Evolutionary conservation across 2,329 filamentous ascomycete genomes (phyloP).

Genomic region (Sarocladium brachiariae): DNA sequence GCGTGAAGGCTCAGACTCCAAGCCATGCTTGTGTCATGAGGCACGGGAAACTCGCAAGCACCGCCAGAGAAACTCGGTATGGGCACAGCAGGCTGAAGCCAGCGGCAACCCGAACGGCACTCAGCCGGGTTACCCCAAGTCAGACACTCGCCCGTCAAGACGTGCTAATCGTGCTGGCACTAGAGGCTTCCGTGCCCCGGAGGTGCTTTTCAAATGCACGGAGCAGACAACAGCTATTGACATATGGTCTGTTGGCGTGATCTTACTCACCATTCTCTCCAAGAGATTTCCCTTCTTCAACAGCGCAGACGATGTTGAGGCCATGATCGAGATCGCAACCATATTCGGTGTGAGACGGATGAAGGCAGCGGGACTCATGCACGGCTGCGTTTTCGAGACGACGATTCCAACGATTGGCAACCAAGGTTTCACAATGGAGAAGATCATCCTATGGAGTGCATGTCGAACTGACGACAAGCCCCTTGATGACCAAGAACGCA

Average conservation of each 20-base stretch:
- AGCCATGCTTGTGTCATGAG: slow-evolving; percentile 77
- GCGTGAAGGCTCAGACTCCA: slow-evolving; percentile 66
- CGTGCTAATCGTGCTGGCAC: slow-evolving; percentile 93
- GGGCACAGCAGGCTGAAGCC: slow-evolving; percentile 38
- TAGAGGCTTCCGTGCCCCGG: slow-evolving; percentile 88
- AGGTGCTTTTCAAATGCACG: slow-evolving; percentile 95
- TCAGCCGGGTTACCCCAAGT: slow-evolving; percentile 73
- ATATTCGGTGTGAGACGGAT: slow-evolving; percentile 86
- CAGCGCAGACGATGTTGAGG: slow-evolving; percentile 94
- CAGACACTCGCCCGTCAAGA: slow-evolving; percentile 78
- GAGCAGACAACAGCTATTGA: slow-evolving; percentile 91
- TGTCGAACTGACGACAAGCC: slow-evolving; percentile 57
- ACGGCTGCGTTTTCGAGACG: slow-evolving; percentile 88
- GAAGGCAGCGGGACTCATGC: slow-evolving; percentile 72
- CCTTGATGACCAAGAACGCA: slow-evolving; percentile 60
- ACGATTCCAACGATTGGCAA: slow-evolving; percentile 86
- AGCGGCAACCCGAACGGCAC: slow-evolving; percentile 20
- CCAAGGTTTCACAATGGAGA: slow-evolving; percentile 79
- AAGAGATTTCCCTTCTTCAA: slow-evolving; percentile 98
- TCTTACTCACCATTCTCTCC: slow-evolving; percentile 87
- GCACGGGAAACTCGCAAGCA: slow-evolving; percentile 53
- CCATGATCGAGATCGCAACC: slow-evolving; percentile 93
- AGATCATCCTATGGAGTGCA: slow-evolving; percentile 93
- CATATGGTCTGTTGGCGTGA: slow-evolving; percentile 96
- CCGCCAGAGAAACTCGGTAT: slow-evolving; percentile 50